Evolutionary conservation across 2,329 filamentous ascomycete genomes (phyloP), one percentile per base, ranked within the genome.

Genomic region (Claviceps citrina): DNA sequence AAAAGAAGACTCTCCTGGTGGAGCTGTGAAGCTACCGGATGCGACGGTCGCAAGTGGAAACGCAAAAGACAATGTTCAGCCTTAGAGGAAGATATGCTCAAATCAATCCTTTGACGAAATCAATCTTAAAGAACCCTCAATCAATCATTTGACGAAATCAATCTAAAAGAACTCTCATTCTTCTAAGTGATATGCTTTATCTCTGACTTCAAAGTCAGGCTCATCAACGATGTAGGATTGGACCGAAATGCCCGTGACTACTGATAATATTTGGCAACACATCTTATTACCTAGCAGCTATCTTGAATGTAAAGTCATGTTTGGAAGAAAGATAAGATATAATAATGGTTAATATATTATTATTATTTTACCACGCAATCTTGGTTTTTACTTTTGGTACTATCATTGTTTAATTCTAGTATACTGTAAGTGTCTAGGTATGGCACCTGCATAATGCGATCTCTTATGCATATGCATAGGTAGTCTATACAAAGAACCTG

Each of bases 1-100:
- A 49, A 62, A 74, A 32, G 66, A 73, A 35, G 71, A 81, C 54
- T 89, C 82, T 19, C 84, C 84, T 1, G 84, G 84, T 44, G 84
- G 84, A 1, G 68, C 79, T 4, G 62, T 84, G 12, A 63, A 73
- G 4, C 74, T 80, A 62, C 74, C 74, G 22, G 47, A 42, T 3
- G 40, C 43, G 24, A 45, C 48, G 28, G 44, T 42, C 22, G 37
- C 36, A 25, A 53, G 47, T 13, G 41, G 41, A 32, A 39, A 16
- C n/a, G n/a, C n/a, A 13, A 28, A 26, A 38, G 26, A n/a, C n/a
- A n/a, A n/a, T n/a, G n/a, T n/a, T n/a, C n/a, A n/a, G n/a, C n/a
- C n/a, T n/a, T n/a, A n/a, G n/a, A n/a, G n/a, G n/a, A n/a, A n/a
- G n/a, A n/a, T n/a, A n/a, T n/a, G n/a, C 5, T 15, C 24, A 9